Evolutionary conservation across 768 basidiomycete genomes (phyloP).

Genomic region (Russula lepida): DNA sequence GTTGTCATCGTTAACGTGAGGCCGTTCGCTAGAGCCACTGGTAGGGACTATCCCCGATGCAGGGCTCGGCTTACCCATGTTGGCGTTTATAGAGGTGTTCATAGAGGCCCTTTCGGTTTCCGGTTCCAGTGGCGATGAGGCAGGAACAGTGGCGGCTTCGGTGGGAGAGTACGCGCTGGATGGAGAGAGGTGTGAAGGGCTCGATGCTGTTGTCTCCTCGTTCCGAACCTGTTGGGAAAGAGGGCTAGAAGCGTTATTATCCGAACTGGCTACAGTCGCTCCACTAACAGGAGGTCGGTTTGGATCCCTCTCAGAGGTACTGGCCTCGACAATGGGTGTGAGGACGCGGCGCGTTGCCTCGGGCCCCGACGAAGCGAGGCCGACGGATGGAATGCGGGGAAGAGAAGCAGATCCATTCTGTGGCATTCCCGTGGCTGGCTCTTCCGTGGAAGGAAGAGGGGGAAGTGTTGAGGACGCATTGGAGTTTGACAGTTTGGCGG

Average conservation of each 20-base stretch:
- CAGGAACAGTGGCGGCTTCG: background rate
- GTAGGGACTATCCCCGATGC: background rate
- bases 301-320: slow-evolving; percentile 22
- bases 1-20: background rate
- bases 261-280: background rate
- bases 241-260: background rate
- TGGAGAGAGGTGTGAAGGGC: background rate
- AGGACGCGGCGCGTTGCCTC: slow-evolving; percentile 4
- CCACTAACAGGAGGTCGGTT: background rate
- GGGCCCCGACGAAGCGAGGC: slow-evolving; percentile 32
- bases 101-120: background rate
- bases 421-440: background rate
- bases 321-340: slow-evolving; percentile 59
- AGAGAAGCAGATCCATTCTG: slow-evolving; percentile 8
- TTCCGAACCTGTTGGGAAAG: background rate
- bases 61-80: background rate
- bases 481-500: background rate
- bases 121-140: background rate
- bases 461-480: slow-evolving; percentile 5
- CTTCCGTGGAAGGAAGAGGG: slow-evolving; percentile 12
- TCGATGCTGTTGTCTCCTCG: background rate
- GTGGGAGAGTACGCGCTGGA: slow-evolving; percentile 8
- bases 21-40: background rate
- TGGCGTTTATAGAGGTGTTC: background rate
- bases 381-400: slow-evolving; percentile 54